phyloP scores from a whole-genome alignment of 148 eudicot genomes.

The Camellia sinensis region DNA sequence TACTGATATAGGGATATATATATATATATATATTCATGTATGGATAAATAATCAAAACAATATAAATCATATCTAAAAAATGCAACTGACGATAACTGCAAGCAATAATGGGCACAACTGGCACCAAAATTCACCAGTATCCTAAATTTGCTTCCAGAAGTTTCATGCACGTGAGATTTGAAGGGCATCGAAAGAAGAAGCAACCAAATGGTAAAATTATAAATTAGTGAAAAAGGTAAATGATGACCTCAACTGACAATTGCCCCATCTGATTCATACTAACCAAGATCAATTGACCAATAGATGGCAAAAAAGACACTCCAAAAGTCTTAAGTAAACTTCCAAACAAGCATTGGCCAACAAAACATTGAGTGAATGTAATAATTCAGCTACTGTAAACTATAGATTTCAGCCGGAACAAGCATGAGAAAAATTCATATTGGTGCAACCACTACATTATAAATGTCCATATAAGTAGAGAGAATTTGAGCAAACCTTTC shows the following conservation, averaged over 20 bases:
- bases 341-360: background rate
- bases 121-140: too few species aligned
- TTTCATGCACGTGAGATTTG: background rate
- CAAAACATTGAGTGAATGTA: background rate
- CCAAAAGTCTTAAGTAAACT: background rate
- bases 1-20: background rate
- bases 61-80: background rate
- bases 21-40: background rate
- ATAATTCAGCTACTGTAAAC: background rate
- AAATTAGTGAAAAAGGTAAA: too few species aligned
- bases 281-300: background rate
- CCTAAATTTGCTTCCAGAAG: background rate
- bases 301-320: background rate
- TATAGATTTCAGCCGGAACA: background rate
- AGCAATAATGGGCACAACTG: background rate
- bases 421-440: background rate
- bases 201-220: background rate
- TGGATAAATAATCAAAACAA: background rate
- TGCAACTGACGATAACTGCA: background rate
- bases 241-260: background rate
- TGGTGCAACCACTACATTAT: background rate
- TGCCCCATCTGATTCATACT: background rate
- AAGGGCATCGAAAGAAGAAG: background rate
- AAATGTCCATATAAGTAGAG: background rate
- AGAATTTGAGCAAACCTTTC: conserved; percentile 36